phyloP scores from a whole-genome alignment of 495 filamentous ascomycete species.

The Trichocladium antarcticum region DNA sequence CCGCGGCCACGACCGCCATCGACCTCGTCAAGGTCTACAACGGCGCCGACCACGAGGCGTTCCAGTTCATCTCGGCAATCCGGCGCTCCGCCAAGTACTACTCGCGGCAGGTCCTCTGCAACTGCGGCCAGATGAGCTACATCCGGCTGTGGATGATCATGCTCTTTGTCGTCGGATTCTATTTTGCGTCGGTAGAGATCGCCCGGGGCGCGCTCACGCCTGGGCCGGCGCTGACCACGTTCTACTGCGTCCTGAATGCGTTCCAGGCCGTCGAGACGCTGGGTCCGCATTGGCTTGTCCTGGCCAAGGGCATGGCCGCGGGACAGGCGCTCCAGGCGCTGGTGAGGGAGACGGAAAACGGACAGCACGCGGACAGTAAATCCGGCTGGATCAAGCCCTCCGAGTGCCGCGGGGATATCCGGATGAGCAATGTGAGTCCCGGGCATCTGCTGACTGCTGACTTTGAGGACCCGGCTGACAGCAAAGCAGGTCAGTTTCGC shows the following conservation, averaged over 20 bases:
- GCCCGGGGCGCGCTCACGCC: constrained; percentile 38
- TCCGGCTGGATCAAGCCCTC: constrained; percentile 11
- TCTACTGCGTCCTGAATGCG: constrained; percentile 69
- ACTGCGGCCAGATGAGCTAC: constrained; percentile 59
- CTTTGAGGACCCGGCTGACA: constrained; percentile 2
- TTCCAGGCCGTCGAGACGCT: constrained; percentile 62
- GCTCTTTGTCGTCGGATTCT: constrained; percentile 88
- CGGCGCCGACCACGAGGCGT: constrained; percentile 56
- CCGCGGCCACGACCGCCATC: constrained; percentile 58
- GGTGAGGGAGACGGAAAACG: constrained; percentile 6
- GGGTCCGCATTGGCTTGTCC: constrained; percentile 59
- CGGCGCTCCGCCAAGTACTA: constrained; percentile 53
- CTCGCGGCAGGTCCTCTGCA: constrained; percentile 52
- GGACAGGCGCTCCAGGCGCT: constrained; percentile 47
- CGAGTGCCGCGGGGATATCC: constrained; percentile 53
- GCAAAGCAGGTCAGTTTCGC: constrained; percentile 61
- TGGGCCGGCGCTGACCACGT: constrained; percentile 69
- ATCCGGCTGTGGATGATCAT: constrained; percentile 61
- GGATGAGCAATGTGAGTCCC: constrained; percentile 54
- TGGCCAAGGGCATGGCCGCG: constrained; percentile 74
- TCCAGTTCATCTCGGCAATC: constrained; percentile 51
- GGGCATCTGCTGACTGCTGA: not conserved
- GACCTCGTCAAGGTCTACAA: constrained; percentile 86
- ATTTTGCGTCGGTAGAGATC: constrained; percentile 67
- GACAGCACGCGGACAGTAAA: constrained; percentile 18